Base-by-base conservation (phyloP, 1,139 yeast species). In the Candida pseudoviswanathii region DNA sequence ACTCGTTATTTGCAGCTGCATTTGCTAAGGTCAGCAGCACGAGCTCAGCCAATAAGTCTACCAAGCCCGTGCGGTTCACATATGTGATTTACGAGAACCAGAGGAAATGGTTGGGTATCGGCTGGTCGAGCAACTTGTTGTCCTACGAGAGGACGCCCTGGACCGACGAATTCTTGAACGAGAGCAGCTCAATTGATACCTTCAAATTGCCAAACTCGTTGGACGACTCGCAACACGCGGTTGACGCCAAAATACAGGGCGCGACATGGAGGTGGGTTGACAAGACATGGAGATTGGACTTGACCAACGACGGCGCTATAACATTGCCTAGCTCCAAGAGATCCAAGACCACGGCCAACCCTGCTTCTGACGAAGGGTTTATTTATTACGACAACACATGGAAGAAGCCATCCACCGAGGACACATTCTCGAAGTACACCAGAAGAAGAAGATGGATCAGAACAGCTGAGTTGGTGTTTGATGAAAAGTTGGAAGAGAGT, bases 221-320 rank as follows among this genome's bases (percentile, higher is more conserved):
- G 47, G 63, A 62, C 47, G 63, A 49, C 52, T 54, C 47, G 60
- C 65, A 49, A 63, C 65, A 52, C 56, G 66, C 48, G 58, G 59
- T 50, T 54, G 62, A 52, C 45, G 56, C 58, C 5, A 60, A 60
- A 43, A 58, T 66, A 16, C 61, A 59, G 46, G 89, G 89, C 3
- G 84, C 94, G 73, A 76, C 77, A 32, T 94, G 99, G 98, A 78
- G 89, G 62, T 94, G 98, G 98, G 90, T 90, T 22, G 98, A 92
- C 65, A 84, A 83, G 63, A 81, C 91, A 1, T 94, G 99, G 99
- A 75, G 91, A 56, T 76, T 92, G 51, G 99, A 92, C 67, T 73
- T 89, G 56, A 86, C 96, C 8, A 90, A 89, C 60, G 96, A 89
- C 64, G 96, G 96, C 2, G 84, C 96, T 3, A 79, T 90, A 44